A percentile compares a stretch with the other conserved stretches of the same genome.
Evolutionary conservation across 208 protist species (phyloP).

Genomic region (Trichomonas gallinae): DNA sequence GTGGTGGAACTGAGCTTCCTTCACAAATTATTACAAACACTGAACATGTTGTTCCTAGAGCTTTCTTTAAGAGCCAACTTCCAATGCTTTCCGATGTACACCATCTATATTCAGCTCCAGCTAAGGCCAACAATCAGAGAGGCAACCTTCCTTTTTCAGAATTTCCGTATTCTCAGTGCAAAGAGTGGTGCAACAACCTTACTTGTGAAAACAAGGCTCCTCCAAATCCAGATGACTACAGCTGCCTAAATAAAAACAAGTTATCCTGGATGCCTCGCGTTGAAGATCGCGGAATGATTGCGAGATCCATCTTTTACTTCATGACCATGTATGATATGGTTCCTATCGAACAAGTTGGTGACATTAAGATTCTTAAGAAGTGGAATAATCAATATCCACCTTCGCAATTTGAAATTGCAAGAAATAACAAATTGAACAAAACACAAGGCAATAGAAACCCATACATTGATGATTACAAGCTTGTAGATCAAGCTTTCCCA

Average conservation of each 20-base stretch:
- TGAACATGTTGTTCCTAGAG: neutral
- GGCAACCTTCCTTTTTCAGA: neutral
- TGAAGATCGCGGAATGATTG: neutral
- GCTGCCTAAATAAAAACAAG: neutral
- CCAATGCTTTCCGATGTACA: slow-evolving; percentile 3
- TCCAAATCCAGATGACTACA: neutral
- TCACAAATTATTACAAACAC: neutral
- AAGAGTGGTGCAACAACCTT: neutral
- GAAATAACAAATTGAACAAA: neutral
- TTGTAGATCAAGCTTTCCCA: neutral
- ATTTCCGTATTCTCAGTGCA: neutral
- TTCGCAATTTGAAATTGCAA: neutral
- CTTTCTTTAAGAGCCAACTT: neutral
- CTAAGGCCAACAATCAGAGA: neutral
- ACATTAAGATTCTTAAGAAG: neutral
- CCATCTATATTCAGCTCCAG: neutral
- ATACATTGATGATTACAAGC: neutral
- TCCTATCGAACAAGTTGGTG: neutral
- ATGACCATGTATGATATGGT: neutral
- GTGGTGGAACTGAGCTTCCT: neutral
- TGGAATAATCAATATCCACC: neutral
- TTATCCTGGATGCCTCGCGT: neutral
- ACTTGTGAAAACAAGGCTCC: neutral
- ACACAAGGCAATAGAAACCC: slow-evolving; percentile 4
- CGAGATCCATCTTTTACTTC: neutral